These are phyloP conservation scores for Capsicum pubescens DNA, from an alignment of 257 asterid genomes.

Conservation along the genomic window DNA sequence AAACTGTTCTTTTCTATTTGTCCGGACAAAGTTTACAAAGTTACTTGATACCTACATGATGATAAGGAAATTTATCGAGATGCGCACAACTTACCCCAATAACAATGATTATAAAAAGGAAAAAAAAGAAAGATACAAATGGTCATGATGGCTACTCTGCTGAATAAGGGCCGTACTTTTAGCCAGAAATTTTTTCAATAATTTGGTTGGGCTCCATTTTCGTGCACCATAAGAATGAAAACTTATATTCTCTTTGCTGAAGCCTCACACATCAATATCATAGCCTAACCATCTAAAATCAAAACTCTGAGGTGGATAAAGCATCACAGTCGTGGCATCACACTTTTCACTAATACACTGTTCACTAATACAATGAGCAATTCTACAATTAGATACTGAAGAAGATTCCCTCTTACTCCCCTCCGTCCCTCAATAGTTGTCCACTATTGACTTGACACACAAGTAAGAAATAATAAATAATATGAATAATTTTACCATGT, in stretches of 20 bases:
- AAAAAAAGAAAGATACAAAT: not conserved
- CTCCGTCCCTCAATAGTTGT: too few species aligned
- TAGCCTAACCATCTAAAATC: conserved; percentile 27
- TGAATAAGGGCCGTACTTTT: not conserved
- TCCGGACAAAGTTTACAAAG: not conserved
- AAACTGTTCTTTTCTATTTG: too few species aligned
- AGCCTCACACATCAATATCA: conserved; percentile 29
- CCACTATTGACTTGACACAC: too few species aligned
- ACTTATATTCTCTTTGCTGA: conserved; percentile 20
- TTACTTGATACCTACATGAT: not conserved
- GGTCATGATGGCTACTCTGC: not conserved
- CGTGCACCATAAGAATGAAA: conserved; percentile 19
- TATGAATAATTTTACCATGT: too few species aligned
- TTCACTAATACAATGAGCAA: not conserved
- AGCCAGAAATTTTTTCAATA: conserved; percentile 15
- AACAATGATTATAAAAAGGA: not conserved
- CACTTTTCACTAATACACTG: conserved; percentile 19
- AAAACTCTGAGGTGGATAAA: conserved; percentile 26
- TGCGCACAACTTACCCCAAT: not conserved
- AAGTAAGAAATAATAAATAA: too few species aligned
- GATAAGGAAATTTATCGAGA: not conserved
- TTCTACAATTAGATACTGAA: not conserved
- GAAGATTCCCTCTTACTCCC: not conserved
- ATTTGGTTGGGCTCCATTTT: conserved; percentile 15
- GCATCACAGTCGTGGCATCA: conserved; percentile 27